phyloP scores from a whole-genome alignment of 306 rosid genomes.

The Acacia melanoxylon region DNA sequence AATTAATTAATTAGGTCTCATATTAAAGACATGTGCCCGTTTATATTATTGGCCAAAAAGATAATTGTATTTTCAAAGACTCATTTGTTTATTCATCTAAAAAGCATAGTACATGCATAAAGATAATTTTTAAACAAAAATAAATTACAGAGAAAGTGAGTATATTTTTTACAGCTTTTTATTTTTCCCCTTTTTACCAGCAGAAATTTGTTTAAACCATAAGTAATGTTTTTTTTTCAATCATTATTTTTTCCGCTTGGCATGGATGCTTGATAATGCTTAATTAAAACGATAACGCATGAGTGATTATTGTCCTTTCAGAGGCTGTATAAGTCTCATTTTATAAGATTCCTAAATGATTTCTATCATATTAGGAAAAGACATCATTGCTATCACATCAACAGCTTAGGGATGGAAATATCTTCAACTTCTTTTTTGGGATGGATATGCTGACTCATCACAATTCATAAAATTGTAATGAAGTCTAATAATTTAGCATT shows the following conservation, averaged over 20 bases:
- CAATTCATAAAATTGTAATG: not conserved
- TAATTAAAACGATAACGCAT: constrained; percentile 29
- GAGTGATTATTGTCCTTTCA: constrained; percentile 13
- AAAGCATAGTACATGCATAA: not conserved
- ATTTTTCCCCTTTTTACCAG: no score
- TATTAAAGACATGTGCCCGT: no score
- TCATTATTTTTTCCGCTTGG: not conserved
- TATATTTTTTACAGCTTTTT: not conserved
- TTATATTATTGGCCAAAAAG: no score
- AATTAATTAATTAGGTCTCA: no score
- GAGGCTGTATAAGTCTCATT: constrained; percentile 15
- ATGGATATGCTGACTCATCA: not conserved
- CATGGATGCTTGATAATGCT: constrained; percentile 1
- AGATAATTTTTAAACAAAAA: not conserved
- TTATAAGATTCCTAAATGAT: constrained; percentile 27
- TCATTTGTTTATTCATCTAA: no score
- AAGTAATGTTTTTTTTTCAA: not conserved
- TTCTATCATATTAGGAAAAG: constrained; percentile 19
- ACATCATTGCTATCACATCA: constrained; percentile 3
- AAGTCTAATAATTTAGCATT: no score
- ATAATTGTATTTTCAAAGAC: no score
- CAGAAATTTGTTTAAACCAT: not conserved
- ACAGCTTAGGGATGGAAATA: not conserved
- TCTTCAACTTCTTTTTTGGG: not conserved
- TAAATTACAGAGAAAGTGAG: not conserved